These are phyloP conservation scores for Quercus bicolor DNA, from an alignment of 306 rosid genomes.

Conservation along the genomic window DNA sequence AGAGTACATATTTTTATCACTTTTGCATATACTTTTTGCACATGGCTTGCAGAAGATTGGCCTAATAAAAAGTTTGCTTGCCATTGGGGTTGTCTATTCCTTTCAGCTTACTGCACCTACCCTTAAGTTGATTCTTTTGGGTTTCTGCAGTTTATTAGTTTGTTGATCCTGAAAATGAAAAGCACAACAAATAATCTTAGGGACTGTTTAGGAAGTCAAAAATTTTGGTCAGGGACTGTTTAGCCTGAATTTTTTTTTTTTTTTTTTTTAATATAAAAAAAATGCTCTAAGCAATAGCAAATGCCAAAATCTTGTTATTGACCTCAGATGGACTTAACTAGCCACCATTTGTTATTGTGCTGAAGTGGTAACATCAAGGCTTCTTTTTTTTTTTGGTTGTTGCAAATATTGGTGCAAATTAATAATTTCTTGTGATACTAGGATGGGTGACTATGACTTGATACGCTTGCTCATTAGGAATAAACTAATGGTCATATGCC, in stretches of 20 bases:
- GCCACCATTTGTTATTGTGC: not conserved
- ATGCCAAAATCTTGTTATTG: not conserved
- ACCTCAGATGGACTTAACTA: not conserved
- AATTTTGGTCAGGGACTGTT: conserved; percentile 13
- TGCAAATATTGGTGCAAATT: not conserved
- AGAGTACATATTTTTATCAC: conserved; percentile 43
- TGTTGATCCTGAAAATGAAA: not conserved
- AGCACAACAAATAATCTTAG: conserved; percentile 22
- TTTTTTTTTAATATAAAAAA: no score
- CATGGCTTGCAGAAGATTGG: conserved; percentile 64
- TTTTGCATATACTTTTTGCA: conserved; percentile 63
- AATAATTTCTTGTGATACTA: not conserved
- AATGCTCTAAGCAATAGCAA: conserved; percentile 13
- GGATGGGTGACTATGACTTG: not conserved
- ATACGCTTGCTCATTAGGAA: no score
- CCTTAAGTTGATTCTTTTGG: not conserved
- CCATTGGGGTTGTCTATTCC: conserved; percentile 56
- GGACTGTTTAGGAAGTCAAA: conserved; percentile 23
- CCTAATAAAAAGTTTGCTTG: conserved; percentile 72
- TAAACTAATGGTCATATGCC: no score
- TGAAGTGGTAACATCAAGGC: not conserved
- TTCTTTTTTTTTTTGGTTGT: not conserved
- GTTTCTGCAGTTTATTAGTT: not conserved
- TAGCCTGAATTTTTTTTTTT: not conserved
- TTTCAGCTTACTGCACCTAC: conserved; percentile 33